Evolutionary conservation across 225 moss, liverwort and hornwort species (phyloP), one percentile per base, ranked within the genome.

Genomic region (Marchantia paleacea): DNA sequence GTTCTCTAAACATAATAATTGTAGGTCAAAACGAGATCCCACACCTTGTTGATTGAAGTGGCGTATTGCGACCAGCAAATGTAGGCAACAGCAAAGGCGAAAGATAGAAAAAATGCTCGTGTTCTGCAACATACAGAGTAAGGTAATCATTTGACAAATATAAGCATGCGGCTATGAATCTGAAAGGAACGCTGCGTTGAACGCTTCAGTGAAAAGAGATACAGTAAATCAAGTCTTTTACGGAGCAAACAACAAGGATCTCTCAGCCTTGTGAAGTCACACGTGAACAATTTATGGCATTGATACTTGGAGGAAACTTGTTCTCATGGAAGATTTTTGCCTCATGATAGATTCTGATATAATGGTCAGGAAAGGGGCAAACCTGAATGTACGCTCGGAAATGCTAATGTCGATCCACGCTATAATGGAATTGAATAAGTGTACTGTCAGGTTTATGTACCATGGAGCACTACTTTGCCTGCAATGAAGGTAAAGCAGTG

Each of bases 1-100:
- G 39, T 39, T 39, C 39, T 39, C 39, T 39, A 39, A 39, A 39
- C 39, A 39, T 39, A 2, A 39, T 5, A 39, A 39, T 39, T 39
- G 39, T 39, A 39, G 39, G 39, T 39, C 39, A 39, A 5, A 39
- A 39, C 2, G 39, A 76, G 29, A 15, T 60, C 58, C 58, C 79
- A 30, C 39, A 70, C 79, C 79, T 70, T 70, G 79, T 79, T 79
- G 18, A 79, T 55, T 39, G 79, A 69, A 52, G 79, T 69, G 18
- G 79, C 79, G 69, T 79, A 79, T 29, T 79, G 69, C 3, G 79
- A 79, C 79, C 79, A 79, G 70, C 58, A 69, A 52, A 79, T 70
- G 24, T 79, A 79, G 29, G 22, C 20, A 10, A 79, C 52, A 2
- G 25, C 69, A 39, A 79, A 79, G 9, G 22, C 69, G 52, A 19